Conservation (phyloP, 1,284 basidiomycete genomes). For the Chondrostereum purpureum region DNA sequence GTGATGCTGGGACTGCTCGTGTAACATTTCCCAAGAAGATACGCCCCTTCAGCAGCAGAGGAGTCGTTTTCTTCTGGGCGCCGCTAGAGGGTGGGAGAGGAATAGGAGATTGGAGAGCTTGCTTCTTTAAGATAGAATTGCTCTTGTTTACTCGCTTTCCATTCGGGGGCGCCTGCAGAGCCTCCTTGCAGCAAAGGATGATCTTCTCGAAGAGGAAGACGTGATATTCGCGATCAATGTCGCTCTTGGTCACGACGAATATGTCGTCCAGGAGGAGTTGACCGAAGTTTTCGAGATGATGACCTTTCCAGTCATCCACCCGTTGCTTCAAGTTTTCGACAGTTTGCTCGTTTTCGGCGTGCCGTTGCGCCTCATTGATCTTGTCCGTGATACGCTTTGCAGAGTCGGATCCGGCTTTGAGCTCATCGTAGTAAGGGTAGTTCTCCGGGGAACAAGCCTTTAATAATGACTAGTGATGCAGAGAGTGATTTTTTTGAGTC, state of each 20-base stretch:
- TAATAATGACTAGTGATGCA: conserved; percentile 52
- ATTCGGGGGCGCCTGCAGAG: conserved; percentile 41
- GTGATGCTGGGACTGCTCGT: conserved; percentile 53
- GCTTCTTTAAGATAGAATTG: conserved; percentile 75
- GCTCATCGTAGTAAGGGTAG: conserved; percentile 76
- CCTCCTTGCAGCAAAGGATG: conserved; percentile 96
- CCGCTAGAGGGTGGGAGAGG: conserved; percentile 40
- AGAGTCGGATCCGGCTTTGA: conserved; percentile 77
- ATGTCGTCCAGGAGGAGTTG: conserved; percentile 90
- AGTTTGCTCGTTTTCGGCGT: conserved; percentile 81
- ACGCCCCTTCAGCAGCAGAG: conserved; percentile 88
- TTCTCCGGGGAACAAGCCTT: conserved; percentile 64
- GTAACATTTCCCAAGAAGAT: conserved; percentile 98
- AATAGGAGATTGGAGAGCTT: conserved; percentile 37
- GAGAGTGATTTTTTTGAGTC: too few species aligned
- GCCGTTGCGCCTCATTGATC: conserved; percentile 92
- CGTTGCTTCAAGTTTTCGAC: conserved; percentile 85
- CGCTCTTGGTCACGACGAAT: conserved; percentile 94
- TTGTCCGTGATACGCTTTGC: conserved; percentile 92
- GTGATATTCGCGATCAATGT: conserved; percentile 95
- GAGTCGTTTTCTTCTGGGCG: conserved; percentile 68
- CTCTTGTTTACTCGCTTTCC: conserved; percentile 63
- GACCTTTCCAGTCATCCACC: conserved; percentile 99
- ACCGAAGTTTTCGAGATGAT: conserved; percentile 91
- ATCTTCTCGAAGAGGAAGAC: conserved; percentile 99